Evolutionary conservation across 2,329 filamentous ascomycete genomes (phyloP).

Genomic region (Penicillium corylophilum): DNA sequence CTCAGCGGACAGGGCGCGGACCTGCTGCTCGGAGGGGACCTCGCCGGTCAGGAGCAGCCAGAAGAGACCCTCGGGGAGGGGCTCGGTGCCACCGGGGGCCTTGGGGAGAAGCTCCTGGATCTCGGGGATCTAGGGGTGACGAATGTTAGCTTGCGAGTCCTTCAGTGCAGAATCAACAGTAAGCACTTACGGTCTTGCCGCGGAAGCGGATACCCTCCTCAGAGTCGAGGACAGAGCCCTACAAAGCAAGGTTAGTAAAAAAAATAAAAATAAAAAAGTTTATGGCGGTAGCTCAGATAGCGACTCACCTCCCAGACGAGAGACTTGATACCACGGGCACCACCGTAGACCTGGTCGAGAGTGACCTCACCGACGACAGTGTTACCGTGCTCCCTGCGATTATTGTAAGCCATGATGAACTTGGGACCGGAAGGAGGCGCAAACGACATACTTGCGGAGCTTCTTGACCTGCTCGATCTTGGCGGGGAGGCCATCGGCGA

Average conservation of each 20-base stretch:
- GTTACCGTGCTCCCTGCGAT: conserved; percentile 78
- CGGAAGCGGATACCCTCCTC: conserved; percentile 99
- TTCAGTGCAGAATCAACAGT: not conserved
- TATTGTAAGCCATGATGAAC: conserved; percentile 19
- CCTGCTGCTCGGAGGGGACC: conserved; percentile 96
- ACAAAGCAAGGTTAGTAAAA: not conserved
- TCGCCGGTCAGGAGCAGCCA: conserved; percentile 98
- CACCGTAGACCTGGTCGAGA: conserved; percentile 98
- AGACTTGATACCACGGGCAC: conserved; percentile 97
- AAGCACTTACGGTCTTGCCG: conserved; percentile 74
- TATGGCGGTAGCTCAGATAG: not conserved
- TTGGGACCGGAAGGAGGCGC: conserved; percentile 5
- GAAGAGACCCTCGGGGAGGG: conserved; percentile 98
- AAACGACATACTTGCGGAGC: conserved; percentile 76
- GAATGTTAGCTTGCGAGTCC: conserved; percentile 16
- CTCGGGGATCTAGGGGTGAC: conserved; percentile 71
- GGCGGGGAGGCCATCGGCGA: conserved; percentile 90
- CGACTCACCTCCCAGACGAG: conserved; percentile 83
- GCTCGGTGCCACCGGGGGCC: conserved; percentile 93
- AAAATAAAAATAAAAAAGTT: conserved; percentile 12
- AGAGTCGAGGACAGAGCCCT: conserved; percentile 91
- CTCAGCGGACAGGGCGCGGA: conserved; percentile 95
- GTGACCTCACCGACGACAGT: conserved; percentile 98
- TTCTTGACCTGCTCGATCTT: conserved; percentile 99
- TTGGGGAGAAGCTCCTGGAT: conserved; percentile 97